Evolutionary conservation across 208 protist genomes (phyloP), one percentile per base, ranked within the genome.

Genomic region (Angomonas deanei): DNA sequence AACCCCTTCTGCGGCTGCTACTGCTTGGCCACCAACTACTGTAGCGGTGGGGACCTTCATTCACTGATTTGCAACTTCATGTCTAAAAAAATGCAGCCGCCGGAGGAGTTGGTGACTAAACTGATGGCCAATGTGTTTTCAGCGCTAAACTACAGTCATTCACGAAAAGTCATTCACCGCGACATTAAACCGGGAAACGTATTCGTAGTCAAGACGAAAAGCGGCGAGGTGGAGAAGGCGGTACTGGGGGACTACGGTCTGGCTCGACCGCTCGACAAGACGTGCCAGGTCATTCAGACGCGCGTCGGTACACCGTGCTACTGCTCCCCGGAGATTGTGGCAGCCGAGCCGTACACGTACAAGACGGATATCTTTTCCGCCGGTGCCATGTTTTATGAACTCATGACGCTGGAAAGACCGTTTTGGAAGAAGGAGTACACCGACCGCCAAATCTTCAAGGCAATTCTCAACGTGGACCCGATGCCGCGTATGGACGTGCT

Each of bases 301-400:
- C 81, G 90, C 0, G 86, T 97, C 24, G 94, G 92, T 24, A 93
- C 91, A 36, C 91, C 94, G 21, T 93, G 86, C 52, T 97, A 97
- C 82, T 84, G 94, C 67, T 93, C 90, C 0, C 96, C 96, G 0
- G 93, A 98, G 66, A 89, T 98, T 28, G 92, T 87, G 19, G 64
- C 79, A 0, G 82, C 87, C 8, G 85, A 93, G 60, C 34, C 81
- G 31, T 98, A 98, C 80, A 95, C 78, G 56, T 71, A 78, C 30
- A 97, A 97, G 65, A 91, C 82, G 5, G 96, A 98, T 74, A 86
- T 98, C 17, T 98, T 97, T 74, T 89, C 91, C 10, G 76, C 96
- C 0, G 93, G 93, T 1, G 79, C 72, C 10, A 82, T 94, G 64
- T 86, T 96, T 47, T 97, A 90, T 63, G 92, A 97, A 61, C 68